Evolutionary conservation across 164 flowering plant species (phyloP).

Genomic region (Annona cherimola): DNA sequence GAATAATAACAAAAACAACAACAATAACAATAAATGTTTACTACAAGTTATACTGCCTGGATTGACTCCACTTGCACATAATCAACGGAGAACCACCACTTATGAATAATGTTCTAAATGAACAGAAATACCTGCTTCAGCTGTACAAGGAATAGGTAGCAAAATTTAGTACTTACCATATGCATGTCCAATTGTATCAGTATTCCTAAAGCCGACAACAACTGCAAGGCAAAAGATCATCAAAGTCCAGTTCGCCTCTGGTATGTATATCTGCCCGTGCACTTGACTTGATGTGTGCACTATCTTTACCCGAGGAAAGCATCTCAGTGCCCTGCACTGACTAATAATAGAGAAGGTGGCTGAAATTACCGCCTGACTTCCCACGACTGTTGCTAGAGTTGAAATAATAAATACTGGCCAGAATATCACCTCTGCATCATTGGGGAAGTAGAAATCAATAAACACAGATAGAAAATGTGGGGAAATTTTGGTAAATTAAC

Average conservation of each 20-base stretch:
- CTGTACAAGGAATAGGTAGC: not conserved
- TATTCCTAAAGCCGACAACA: slow-evolving; percentile 47
- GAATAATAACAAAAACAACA: too few relatives aligned
- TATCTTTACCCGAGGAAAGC: slow-evolving; percentile 69
- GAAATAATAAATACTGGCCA: slow-evolving; percentile 64
- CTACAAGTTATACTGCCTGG: not conserved
- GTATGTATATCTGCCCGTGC: slow-evolving; percentile 75
- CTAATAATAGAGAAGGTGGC: slow-evolving; percentile 66
- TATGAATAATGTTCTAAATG: not conserved
- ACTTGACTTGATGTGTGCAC: slow-evolving; percentile 59
- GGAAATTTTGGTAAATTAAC: not conserved
- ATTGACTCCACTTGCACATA: not conserved
- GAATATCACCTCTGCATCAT: slow-evolving; percentile 24
- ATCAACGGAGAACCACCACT: not conserved
- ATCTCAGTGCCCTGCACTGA: slow-evolving; percentile 59
- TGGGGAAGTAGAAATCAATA: not conserved
- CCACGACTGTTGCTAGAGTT: slow-evolving; percentile 60
- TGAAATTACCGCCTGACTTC: slow-evolving; percentile 64
- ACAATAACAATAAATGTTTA: not conserved
- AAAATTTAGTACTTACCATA: slow-evolving; percentile 34
- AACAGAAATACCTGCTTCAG: not conserved
- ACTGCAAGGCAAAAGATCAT: slow-evolving; percentile 53
- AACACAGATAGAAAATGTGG: not conserved
- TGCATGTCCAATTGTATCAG: slow-evolving; percentile 52
- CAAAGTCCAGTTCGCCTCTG: slow-evolving; percentile 66